Percentiles rank a stretch among this genome's conserved stretches.
Conservation (phyloP, 2,329 filamentous ascomycete genomes). For the Setomelanomma holmii region DNA sequence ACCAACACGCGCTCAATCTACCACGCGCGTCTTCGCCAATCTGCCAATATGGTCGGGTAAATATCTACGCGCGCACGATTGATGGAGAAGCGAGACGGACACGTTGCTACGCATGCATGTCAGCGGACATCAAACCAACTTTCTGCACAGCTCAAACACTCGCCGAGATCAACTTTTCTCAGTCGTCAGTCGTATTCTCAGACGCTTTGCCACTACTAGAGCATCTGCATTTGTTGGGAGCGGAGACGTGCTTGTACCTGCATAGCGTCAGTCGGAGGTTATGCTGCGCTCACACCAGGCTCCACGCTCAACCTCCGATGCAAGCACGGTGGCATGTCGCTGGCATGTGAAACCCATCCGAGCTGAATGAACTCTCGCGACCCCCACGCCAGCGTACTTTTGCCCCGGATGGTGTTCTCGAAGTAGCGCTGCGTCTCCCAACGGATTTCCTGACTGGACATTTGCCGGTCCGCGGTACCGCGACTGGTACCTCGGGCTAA, state of each 20-base stretch:
- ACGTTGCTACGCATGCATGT: neutral
- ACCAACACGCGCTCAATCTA: neutral
- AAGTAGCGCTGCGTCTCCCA: slow-evolving; percentile 9
- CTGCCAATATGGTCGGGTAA: slow-evolving; percentile 8
- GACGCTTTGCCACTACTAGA: neutral
- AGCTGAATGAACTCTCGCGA: neutral
- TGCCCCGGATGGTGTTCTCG: slow-evolving; percentile 4
- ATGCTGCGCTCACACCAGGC: neutral
- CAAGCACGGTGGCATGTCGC: neutral
- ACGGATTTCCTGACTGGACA: slow-evolving; percentile 1
- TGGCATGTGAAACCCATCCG: slow-evolving; percentile 1
- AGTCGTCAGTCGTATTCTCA: neutral
- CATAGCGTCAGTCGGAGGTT: slow-evolving; percentile 1
- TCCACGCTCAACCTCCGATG: neutral
- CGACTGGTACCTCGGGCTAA: slow-evolving; percentile 14
- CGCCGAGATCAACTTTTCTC: neutral
- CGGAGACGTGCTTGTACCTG: slow-evolving; percentile 1
- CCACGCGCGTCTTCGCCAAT: neutral
- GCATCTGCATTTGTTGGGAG: slow-evolving; percentile 2
- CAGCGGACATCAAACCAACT: neutral
- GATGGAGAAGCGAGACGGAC: neutral
- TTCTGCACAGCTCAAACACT: neutral
- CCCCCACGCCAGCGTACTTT: neutral
- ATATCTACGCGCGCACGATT: slow-evolving; percentile 1
- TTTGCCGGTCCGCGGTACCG: neutral